Evolutionary conservation across 495 filamentous ascomycete species (phyloP).

Genomic region (Melanomma pulvis-pyrius): DNA sequence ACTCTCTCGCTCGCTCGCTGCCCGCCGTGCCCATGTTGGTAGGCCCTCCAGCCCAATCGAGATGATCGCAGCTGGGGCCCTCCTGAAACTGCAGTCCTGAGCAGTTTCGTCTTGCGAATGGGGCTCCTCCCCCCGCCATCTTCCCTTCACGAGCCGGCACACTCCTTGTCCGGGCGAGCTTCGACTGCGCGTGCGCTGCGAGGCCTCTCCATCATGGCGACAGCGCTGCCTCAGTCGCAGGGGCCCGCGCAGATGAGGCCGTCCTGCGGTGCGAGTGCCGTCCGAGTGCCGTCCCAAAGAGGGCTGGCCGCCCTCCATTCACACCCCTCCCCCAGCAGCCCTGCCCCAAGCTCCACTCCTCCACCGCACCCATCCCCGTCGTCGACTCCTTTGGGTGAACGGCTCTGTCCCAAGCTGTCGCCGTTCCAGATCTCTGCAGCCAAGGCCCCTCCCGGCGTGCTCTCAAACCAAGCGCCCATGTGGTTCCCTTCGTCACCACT

Average conservation of each 20-base stretch:
- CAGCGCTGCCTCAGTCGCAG: conserved; percentile 25
- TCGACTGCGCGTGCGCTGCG: conserved; percentile 13
- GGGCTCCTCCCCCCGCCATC: conserved; percentile 17
- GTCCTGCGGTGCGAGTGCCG: conserved; percentile 10
- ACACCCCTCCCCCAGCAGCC: conserved; percentile 23
- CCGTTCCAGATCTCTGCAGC: conserved; percentile 42
- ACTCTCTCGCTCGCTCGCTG: neutral
- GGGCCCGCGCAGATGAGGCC: conserved; percentile 11
- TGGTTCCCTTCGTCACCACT: conserved; percentile 35
- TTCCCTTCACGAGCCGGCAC: conserved; percentile 17
- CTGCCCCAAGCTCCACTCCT: conserved; percentile 19
- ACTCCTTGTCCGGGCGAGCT: conserved; percentile 25
- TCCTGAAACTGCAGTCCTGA: conserved; percentile 32
- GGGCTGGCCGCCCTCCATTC: conserved; percentile 7
- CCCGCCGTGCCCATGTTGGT: neutral
- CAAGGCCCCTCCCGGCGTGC: conserved; percentile 39
- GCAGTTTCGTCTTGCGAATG: conserved; percentile 36
- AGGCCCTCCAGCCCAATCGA: conserved; percentile 25
- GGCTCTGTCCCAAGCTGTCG: conserved; percentile 38
- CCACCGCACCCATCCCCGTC: conserved; percentile 18
- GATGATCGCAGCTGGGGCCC: conserved; percentile 10
- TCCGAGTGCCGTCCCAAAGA: neutral
- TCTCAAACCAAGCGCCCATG: conserved; percentile 39
- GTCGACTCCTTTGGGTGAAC: conserved; percentile 36
- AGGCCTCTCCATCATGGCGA: conserved; percentile 15